Percentiles rank a stretch among this genome's conserved stretches.
Evolutionary conservation across 495 filamentous ascomycete species (phyloP).

Genomic region (Cudoniella acicularis): DNA sequence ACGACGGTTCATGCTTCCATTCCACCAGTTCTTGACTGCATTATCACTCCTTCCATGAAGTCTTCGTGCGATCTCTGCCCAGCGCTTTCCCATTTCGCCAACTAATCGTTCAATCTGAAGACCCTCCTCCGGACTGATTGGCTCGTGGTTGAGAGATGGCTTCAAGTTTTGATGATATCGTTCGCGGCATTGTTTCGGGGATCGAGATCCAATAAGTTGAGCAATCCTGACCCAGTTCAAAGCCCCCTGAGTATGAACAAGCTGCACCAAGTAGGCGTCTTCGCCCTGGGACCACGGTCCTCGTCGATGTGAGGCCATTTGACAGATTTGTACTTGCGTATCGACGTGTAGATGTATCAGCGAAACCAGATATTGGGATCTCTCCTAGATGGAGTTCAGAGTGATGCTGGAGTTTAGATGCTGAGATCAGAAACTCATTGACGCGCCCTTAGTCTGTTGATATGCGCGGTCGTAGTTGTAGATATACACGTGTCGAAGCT

Average conservation of each 20-base stretch:
- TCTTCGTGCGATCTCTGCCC: conserved; percentile 90
- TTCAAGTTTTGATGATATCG: conserved; percentile 95
- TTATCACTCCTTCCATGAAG: conserved; percentile 93
- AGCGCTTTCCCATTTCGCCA: conserved; percentile 77
- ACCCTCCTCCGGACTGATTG: conserved; percentile 90
- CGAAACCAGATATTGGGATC: no score
- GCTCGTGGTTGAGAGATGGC: conserved; percentile 82
- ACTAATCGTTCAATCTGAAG: conserved; percentile 78
- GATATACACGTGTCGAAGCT: no score
- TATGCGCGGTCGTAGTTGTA: no score
- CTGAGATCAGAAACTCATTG: no score
- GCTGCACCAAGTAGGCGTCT: conserved; percentile 64
- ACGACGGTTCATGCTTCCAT: conserved; percentile 85
- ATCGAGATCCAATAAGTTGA: conserved; percentile 67
- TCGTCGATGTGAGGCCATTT: conserved; percentile 64
- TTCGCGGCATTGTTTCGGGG: conserved; percentile 95
- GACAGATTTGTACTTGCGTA: no score
- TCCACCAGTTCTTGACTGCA: conserved; percentile 99
- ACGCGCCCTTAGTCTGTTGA: no score
- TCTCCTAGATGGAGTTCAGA: no score
- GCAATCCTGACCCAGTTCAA: conserved; percentile 94
- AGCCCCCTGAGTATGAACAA: conserved; percentile 74
- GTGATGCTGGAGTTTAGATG: no score
- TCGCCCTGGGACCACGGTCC: conserved; percentile 89
- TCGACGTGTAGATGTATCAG: no score